Evolutionary conservation across 2,329 filamentous ascomycete species (phyloP), one percentile per base, ranked within the genome.

Genomic region (Paecilomyces sp.): DNA sequence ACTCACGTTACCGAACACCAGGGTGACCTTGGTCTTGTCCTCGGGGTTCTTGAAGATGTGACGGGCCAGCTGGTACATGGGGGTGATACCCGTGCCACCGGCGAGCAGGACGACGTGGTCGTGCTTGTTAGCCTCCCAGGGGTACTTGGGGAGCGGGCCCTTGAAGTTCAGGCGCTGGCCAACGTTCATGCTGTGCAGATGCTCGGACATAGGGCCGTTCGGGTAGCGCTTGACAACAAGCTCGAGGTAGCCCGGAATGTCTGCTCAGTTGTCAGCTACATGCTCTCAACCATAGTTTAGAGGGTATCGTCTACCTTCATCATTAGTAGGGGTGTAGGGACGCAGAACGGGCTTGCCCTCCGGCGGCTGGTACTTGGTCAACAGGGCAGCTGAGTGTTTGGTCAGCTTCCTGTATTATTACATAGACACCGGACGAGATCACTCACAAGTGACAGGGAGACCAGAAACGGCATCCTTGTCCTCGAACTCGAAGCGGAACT

Each of bases 1-100:
- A 28, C 80, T 81, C 61, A 97, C 79, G 80, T 97, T 99, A 67
- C 91, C 94, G 72, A 93, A 97, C 41, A 99, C 85, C 33, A 99
- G 86, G 5, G 93, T 97, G 51, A 99, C 92, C 82, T 96, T 96
- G 69, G 94, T 99, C 85, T 94, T 92, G 81, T 99, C 94, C 52
- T 90, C 85, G 62, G 93, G 91, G 85, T 97, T 96, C 78, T 88
- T 91, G 87, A 97, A 96, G 79, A 99, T 96, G 72, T 88, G 84
- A 63, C 91, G 91, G 65, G 86, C 82, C 54, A 99, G 87, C 82
- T 99, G 94, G 83, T 90, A 97, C 93, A 97, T 97, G 67, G 94
- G 94, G 11, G 94, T 94, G 76, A 99, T 96, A 62, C 94, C 94
- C 7, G 94, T 97, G 65, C 94, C 94, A 69, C 94, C 94, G n/a